A percentile compares a stretch with the other conserved stretches of the same genome.
Conservation (phyloP, 2,329 filamentous ascomycete genomes). For the Trichoderma koningii region DNA sequence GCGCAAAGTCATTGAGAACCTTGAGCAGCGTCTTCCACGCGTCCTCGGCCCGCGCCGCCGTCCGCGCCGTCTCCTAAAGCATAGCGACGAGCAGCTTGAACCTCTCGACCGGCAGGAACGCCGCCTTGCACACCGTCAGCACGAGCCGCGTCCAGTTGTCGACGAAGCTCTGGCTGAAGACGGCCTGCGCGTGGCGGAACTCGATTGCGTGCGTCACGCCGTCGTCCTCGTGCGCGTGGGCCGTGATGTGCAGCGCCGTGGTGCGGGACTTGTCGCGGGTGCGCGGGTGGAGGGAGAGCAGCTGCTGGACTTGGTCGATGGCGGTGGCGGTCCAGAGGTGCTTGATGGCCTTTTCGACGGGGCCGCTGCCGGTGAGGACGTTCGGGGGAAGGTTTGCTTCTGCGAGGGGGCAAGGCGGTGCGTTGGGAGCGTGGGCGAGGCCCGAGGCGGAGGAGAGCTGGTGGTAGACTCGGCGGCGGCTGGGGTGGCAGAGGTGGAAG, state of each 20-base stretch:
- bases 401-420: not conserved
- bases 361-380: conserved; percentile 1
- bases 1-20: conserved; percentile 18
- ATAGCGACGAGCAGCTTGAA: conserved; percentile 24
- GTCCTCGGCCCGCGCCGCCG: not conserved
- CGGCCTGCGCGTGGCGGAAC: conserved; percentile 30
- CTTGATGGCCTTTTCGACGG: not conserved
- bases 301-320: not conserved
- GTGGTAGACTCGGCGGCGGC: conserved; percentile 1
- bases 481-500: conserved; percentile 22
- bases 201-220: conserved; percentile 25
- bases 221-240: conserved; percentile 18
- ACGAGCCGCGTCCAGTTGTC: conserved; percentile 28
- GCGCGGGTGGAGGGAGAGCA: conserved; percentile 4
- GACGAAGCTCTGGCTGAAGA: conserved; percentile 26
- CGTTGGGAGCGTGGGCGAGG: not conserved
- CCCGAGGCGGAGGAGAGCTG: not conserved
- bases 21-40: conserved; percentile 23
- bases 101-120: conserved; percentile 19
- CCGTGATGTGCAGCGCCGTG: conserved; percentile 12
- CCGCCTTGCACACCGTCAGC: conserved; percentile 27
- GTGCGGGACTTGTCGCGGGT: not conserved
- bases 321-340: conserved; percentile 3
- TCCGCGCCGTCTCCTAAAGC: conserved; percentile 15
- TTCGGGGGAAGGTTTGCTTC: conserved; percentile 11